phyloP scores from a whole-genome alignment of 306 rosid genomes.

The Quercus engelmannii region DNA sequence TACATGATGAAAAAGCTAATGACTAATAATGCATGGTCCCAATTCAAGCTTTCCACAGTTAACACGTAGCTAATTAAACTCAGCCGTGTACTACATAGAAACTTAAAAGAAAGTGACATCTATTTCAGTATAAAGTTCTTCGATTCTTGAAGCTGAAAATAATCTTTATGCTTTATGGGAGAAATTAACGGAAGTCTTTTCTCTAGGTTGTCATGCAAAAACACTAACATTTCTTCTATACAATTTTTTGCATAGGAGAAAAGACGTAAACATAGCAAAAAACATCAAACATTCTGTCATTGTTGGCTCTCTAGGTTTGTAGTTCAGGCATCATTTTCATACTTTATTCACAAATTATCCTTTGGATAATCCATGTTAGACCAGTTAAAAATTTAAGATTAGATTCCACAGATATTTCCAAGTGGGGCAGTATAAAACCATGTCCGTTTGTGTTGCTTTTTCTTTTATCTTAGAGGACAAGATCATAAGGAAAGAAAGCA shows the following conservation, averaged over 20 bases:
- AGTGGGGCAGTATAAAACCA: conserved; percentile 1
- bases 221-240: neutral
- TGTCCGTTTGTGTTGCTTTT: too few species aligned
- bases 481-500: too few species aligned
- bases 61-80: neutral
- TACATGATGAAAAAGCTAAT: neutral
- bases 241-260: conserved; percentile 1
- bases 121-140: neutral
- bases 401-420: conserved; percentile 13
- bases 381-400: neutral
- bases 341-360: neutral
- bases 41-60: neutral
- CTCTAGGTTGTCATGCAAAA: conserved; percentile 6
- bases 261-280: conserved; percentile 21
- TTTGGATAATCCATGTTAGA: conserved; percentile 7
- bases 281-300: conserved; percentile 23
- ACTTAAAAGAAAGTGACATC: neutral
- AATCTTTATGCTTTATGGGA: neutral
- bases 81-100: neutral
- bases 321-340: conserved; percentile 14
- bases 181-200: conserved; percentile 3
- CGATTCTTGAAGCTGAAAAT: neutral
- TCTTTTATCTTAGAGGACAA: too few species aligned
- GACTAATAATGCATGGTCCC: neutral
- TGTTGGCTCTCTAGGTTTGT: conserved; percentile 13